Conservation (phyloP, 2,329 filamentous ascomycete species). For the Epichloe aotearoae region DNA sequence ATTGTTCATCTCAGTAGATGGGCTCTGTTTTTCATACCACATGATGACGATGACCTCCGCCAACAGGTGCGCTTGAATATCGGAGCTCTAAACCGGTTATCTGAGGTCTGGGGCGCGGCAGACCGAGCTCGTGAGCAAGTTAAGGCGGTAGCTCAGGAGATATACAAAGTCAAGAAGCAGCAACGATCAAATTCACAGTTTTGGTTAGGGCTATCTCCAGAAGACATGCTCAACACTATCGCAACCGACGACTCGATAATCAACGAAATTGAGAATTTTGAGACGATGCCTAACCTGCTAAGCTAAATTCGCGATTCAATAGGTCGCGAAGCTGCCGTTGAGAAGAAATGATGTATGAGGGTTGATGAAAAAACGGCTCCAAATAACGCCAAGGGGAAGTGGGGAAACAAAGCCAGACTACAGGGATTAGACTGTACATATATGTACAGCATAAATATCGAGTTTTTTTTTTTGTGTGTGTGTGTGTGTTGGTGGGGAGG, state of each 20-base stretch:
- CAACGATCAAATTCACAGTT: conserved; percentile 38
- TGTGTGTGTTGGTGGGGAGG: too few species aligned
- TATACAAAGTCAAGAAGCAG: conserved; percentile 47
- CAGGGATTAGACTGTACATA: too few species aligned
- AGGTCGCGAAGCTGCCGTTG: background rate
- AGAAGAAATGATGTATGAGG: background rate
- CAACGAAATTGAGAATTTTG: conserved; percentile 36
- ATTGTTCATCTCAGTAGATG: conserved; percentile 75
- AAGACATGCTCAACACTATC: conserved; percentile 41
- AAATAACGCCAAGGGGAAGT: too few species aligned
- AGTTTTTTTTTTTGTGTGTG: too few species aligned
- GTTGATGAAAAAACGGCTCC: too few species aligned
- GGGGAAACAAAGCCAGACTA: too few species aligned
- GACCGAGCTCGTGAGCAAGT: conserved; percentile 59
- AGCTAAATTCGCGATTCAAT: conserved; percentile 1
- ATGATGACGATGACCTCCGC: conserved; percentile 52
- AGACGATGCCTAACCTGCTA: conserved; percentile 10
- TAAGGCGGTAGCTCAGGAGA: conserved; percentile 64
- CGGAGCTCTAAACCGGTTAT: conserved; percentile 57
- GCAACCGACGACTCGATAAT: conserved; percentile 46
- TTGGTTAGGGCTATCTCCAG: conserved; percentile 41
- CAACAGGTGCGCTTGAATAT: conserved; percentile 70
- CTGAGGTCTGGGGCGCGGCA: conserved; percentile 60
- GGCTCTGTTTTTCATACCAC: conserved; percentile 48
- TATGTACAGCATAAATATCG: too few species aligned